A percentile compares a stretch with the other conserved stretches of the same genome.
These are phyloP conservation scores for Juncus inflexus DNA, from an alignment of 176 grass and related monocot genomes.

Conservation along the genomic window DNA sequence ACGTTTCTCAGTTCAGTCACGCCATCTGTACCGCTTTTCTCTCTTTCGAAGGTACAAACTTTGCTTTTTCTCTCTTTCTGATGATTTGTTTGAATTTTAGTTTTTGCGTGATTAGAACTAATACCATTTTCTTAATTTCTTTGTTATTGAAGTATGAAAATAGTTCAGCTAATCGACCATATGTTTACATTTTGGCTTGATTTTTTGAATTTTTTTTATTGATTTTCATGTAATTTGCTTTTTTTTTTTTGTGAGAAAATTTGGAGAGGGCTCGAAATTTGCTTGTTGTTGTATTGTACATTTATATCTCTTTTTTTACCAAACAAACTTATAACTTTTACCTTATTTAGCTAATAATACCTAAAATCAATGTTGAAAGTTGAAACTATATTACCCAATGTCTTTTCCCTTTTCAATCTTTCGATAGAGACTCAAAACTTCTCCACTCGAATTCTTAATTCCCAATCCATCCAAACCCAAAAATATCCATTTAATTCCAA, in stretches of 20 bases:
- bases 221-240: too few species aligned
- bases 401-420: neutral
- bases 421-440: too few species aligned
- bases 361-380: too few species aligned
- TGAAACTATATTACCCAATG: too few species aligned
- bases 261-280: too few species aligned
- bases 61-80: neutral
- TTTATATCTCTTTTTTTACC: too few species aligned
- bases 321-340: too few species aligned
- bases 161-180: neutral
- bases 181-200: neutral
- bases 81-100: constrained; percentile 6
- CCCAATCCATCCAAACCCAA: too few species aligned
- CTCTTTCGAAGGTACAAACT: constrained; percentile 21
- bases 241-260: too few species aligned
- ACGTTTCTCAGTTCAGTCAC: constrained; percentile 24
- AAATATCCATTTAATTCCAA: neutral
- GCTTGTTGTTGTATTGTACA: too few species aligned
- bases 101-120: constrained; percentile 2
- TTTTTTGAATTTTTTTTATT: neutral
- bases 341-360: too few species aligned
- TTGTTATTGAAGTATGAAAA: neutral
- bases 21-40: constrained; percentile 23
- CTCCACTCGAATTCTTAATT: too few species aligned
- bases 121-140: neutral